Conservation (phyloP, 495 filamentous ascomycete species). For the Aspergillus homomorphus region DNA sequence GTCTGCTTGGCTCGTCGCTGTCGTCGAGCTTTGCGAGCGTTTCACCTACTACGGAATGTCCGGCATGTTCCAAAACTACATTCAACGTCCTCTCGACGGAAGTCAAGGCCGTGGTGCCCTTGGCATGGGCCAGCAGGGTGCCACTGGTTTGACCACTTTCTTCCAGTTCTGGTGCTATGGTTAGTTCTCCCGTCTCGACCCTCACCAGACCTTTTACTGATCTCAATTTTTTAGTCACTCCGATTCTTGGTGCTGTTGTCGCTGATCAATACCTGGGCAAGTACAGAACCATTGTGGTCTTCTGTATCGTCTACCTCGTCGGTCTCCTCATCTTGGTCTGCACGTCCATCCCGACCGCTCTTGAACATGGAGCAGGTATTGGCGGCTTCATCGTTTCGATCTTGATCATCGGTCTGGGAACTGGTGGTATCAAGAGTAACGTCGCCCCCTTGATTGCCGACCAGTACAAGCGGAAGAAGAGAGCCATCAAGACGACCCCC, state of each 20-base stretch:
- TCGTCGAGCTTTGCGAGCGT: slow-evolving; percentile 64
- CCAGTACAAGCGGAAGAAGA: slow-evolving; percentile 65
- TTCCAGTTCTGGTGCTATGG: slow-evolving; percentile 63
- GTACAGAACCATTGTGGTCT: slow-evolving; percentile 65
- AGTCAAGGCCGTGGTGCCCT: slow-evolving; percentile 53
- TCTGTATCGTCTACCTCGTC: slow-evolving; percentile 46
- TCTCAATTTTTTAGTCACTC: slow-evolving; percentile 36
- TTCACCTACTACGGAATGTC: slow-evolving; percentile 66
- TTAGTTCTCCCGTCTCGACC: slow-evolving; percentile 13
- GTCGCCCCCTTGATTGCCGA: slow-evolving; percentile 63
- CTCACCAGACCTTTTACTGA: background rate
- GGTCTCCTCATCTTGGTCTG: slow-evolving; percentile 49
- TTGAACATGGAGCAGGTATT: slow-evolving; percentile 46
- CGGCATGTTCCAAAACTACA: slow-evolving; percentile 57
- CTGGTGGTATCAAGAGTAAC: slow-evolving; percentile 76
- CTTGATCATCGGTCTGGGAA: slow-evolving; percentile 47
- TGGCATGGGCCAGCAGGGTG: slow-evolving; percentile 51
- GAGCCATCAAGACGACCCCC: slow-evolving; percentile 48
- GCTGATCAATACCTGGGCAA: slow-evolving; percentile 66
- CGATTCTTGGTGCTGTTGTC: slow-evolving; percentile 57
- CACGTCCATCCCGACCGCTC: slow-evolving; percentile 45
- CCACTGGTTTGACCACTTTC: slow-evolving; percentile 58
- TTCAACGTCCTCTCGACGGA: slow-evolving; percentile 47
- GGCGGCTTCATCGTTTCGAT: slow-evolving; percentile 49
- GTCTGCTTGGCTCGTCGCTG: slow-evolving; percentile 57